Conservation (phyloP, 129 eudicot species). For the Tanacetum coccineum region DNA sequence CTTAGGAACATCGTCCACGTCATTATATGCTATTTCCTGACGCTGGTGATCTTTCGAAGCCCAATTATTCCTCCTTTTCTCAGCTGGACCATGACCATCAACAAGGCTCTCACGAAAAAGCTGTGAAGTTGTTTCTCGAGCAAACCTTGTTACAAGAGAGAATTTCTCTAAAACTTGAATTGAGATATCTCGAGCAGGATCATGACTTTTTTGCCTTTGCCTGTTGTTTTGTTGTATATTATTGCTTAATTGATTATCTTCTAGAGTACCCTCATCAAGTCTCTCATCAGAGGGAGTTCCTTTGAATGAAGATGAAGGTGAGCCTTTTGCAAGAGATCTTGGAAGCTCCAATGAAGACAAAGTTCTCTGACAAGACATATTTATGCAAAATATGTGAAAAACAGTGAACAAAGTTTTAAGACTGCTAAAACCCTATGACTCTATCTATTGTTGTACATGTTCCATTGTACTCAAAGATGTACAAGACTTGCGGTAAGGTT, state of each 20-base stretch:
- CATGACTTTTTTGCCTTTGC: constrained; percentile 61
- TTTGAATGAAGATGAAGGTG: constrained; percentile 44
- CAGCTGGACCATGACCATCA: constrained; percentile 55
- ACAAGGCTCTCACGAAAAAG: constrained; percentile 69
- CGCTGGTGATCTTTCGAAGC: constrained; percentile 36
- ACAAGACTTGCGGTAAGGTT: background rate
- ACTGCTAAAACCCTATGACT: background rate
- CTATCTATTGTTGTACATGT: constrained; percentile 1
- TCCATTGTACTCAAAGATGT: background rate
- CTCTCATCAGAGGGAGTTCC: constrained; percentile 39
- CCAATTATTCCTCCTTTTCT: constrained; percentile 45
- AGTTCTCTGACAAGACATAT: constrained; percentile 60
- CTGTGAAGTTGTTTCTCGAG: constrained; percentile 97
- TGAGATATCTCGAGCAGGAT: constrained; percentile 91
- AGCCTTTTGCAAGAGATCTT: constrained; percentile 59
- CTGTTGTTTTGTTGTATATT: constrained; percentile 45
- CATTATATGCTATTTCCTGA: constrained; percentile 27
- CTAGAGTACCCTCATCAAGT: constrained; percentile 26
- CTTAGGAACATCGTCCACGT: constrained; percentile 33
- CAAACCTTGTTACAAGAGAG: constrained; percentile 93
- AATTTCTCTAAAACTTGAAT: constrained; percentile 87
- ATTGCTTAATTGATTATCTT: constrained; percentile 32
- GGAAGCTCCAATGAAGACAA: constrained; percentile 95
- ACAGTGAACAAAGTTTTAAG: constrained; percentile 5
- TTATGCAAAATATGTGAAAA: constrained; percentile 16